These are phyloP conservation scores for Tulasnella sp. DNA, from an alignment of 768 basidiomycete species.

Conservation along the genomic window DNA sequence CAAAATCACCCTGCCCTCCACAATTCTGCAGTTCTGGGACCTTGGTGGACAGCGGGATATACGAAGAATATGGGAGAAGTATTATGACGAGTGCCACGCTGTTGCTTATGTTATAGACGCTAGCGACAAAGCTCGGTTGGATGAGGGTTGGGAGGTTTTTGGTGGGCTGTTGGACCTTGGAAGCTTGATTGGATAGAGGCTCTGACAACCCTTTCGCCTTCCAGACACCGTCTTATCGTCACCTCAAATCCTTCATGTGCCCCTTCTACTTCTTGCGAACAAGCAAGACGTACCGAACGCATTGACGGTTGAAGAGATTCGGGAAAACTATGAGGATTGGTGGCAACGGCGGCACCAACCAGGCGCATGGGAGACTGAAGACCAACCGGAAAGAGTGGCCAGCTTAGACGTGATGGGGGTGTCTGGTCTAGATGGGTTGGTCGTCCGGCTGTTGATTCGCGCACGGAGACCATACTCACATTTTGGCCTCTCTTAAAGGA, in stretches of 20 bases:
- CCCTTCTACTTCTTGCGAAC: constrained; percentile 88
- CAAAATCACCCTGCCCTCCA: constrained; percentile 87
- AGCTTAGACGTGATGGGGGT: constrained; percentile 87
- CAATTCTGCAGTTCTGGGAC: constrained; percentile 95
- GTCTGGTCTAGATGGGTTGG: constrained; percentile 85
- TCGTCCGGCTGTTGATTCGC: constrained; percentile 11
- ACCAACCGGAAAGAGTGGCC: constrained; percentile 56
- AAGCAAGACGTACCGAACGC: constrained; percentile 85
- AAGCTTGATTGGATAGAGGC: background rate
- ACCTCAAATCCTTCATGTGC: constrained; percentile 85
- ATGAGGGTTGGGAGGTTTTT: constrained; percentile 97
- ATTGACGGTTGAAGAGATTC: constrained; percentile 84
- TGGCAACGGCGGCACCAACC: constrained; percentile 57
- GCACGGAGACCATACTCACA: background rate
- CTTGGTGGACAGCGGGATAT: constrained; percentile 94
- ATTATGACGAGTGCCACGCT: constrained; percentile 96
- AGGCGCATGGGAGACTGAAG: constrained; percentile 45
- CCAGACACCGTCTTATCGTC: constrained; percentile 81
- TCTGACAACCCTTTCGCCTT: background rate
- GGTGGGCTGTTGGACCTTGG: constrained; percentile 51
- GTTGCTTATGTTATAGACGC: constrained; percentile 95
- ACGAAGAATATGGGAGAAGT: constrained; percentile 87
- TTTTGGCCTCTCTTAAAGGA: constrained; percentile 49
- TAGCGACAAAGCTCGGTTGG: constrained; percentile 78
- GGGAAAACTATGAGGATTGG: constrained; percentile 86